Conservation (phyloP, 1,139 yeast genomes). For the Geotrichum siamense region DNA sequence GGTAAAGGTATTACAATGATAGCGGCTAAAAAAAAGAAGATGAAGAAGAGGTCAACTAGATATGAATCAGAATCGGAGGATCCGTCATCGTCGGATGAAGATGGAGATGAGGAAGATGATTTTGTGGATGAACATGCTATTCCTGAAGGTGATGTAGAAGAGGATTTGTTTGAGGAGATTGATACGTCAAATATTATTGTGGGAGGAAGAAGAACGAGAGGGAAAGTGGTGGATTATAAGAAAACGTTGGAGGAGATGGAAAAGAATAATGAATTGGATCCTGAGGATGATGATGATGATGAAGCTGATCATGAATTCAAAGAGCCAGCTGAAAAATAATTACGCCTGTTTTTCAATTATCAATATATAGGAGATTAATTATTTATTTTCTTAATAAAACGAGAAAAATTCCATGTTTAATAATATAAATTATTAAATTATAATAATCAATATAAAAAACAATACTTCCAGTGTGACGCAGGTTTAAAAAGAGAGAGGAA, state of each 20-base stretch:
- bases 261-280: constrained; percentile 36
- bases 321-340: constrained; percentile 15
- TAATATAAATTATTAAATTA: too few species aligned
- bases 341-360: neutral
- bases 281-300: constrained; percentile 31
- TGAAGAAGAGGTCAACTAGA: constrained; percentile 14
- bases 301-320: constrained; percentile 34
- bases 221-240: constrained; percentile 77
- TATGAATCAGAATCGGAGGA: constrained; percentile 28
- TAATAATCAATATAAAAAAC: too few species aligned
- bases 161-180: constrained; percentile 76
- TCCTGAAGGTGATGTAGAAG: constrained; percentile 46
- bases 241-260: constrained; percentile 75
- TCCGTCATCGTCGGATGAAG: constrained; percentile 35
- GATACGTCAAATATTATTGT: constrained; percentile 78
- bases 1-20: constrained; percentile 6
- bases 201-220: constrained; percentile 84
- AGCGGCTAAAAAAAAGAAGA: too few species aligned
- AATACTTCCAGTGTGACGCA: too few species aligned
- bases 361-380: neutral
- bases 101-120: constrained; percentile 28
- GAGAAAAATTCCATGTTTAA: too few species aligned
- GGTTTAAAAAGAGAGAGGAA: too few species aligned
- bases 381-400: too few species aligned
- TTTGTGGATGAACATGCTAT: constrained; percentile 25